phyloP scores from a whole-genome alignment of 1,139 yeast species.

The Blastobotrys capitulatus region DNA sequence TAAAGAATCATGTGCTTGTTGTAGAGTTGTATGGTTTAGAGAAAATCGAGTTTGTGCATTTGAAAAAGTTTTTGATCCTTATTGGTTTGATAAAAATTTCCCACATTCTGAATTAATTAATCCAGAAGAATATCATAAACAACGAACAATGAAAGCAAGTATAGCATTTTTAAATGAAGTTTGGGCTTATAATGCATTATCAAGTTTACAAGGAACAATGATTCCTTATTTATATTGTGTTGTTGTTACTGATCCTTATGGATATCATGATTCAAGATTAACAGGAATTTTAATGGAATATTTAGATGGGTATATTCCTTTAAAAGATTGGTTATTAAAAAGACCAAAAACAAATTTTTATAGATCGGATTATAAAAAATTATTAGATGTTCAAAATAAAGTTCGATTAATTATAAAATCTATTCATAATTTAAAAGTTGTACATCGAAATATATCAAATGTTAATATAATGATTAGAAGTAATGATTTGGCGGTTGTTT shows the following conservation, averaged over 20 bases:
- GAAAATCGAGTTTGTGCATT: constrained; percentile 3
- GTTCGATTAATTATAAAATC: not conserved
- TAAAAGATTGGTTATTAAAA: constrained; percentile 15
- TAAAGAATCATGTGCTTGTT: not conserved
- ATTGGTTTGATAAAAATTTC: constrained; percentile 1
- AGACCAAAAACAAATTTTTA: not conserved
- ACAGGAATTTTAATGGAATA: constrained; percentile 18
- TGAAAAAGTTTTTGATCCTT: constrained; percentile 12
- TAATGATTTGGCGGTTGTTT: constrained; percentile 10
- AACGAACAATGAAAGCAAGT: not conserved
- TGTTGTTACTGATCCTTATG: constrained; percentile 19
- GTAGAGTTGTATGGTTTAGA: not conserved
- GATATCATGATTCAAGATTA: constrained; percentile 14
- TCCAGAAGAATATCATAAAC: not conserved
- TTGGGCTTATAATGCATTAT: constrained; percentile 13
- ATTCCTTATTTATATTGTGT: constrained; percentile 19
- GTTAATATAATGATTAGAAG: constrained; percentile 13
- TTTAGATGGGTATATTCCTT: constrained; percentile 12
- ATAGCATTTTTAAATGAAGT: constrained; percentile 9
- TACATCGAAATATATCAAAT: constrained; percentile 12
- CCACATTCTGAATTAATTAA: not conserved
- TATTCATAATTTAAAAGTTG: constrained; percentile 15
- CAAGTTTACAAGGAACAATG: constrained; percentile 18
- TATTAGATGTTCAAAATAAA: constrained; percentile 1
- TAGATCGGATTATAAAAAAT: not conserved